A percentile compares a stretch with the other conserved stretches of the same genome.
These are phyloP conservation scores for Parastagonospora nodorum DNA, from an alignment of 2,329 filamentous ascomycete genomes.

Conservation along the genomic window DNA sequence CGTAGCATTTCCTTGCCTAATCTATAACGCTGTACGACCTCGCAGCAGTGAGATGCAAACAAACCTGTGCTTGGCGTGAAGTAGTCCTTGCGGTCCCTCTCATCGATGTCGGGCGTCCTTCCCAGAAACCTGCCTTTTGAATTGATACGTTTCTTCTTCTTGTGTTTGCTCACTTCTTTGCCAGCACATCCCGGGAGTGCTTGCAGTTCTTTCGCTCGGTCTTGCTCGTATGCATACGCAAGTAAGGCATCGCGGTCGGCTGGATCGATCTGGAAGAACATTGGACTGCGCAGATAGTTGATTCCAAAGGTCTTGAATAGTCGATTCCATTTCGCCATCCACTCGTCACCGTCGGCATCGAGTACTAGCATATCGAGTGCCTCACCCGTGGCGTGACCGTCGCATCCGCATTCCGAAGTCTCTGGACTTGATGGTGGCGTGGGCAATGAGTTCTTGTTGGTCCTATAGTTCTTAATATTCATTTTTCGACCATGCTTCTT, in stretches of 20 bases:
- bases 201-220: conserved; percentile 65
- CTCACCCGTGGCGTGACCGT: conserved; percentile 5
- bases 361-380: conserved; percentile 59
- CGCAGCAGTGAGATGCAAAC: conserved; percentile 51
- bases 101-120: conserved; percentile 47
- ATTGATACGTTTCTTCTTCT: conserved; percentile 66
- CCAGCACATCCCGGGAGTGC: conserved; percentile 78
- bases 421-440: conserved; percentile 30
- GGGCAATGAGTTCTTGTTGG: conserved; percentile 40
- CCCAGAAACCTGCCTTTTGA: conserved; percentile 51
- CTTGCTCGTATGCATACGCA: conserved; percentile 67
- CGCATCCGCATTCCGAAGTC: conserved; percentile 22
- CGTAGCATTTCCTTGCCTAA: conserved; percentile 62
- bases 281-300: conserved; percentile 73
- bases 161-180: conserved; percentile 79
- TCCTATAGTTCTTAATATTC: conserved; percentile 60
- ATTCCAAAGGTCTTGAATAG: conserved; percentile 74
- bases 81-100: conserved; percentile 55
- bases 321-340: conserved; percentile 73
- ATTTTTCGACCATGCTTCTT: conserved; percentile 65
- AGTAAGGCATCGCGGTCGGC: conserved; percentile 74
- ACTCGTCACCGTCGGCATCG: conserved; percentile 66
- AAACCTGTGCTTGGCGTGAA: conserved; percentile 48
- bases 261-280: conserved; percentile 84
- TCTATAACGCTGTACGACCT: conserved; percentile 47